These are phyloP conservation scores for Myriosclerotinia curreyana DNA, from an alignment of 2,329 filamentous ascomycete species.

Conservation along the genomic window DNA sequence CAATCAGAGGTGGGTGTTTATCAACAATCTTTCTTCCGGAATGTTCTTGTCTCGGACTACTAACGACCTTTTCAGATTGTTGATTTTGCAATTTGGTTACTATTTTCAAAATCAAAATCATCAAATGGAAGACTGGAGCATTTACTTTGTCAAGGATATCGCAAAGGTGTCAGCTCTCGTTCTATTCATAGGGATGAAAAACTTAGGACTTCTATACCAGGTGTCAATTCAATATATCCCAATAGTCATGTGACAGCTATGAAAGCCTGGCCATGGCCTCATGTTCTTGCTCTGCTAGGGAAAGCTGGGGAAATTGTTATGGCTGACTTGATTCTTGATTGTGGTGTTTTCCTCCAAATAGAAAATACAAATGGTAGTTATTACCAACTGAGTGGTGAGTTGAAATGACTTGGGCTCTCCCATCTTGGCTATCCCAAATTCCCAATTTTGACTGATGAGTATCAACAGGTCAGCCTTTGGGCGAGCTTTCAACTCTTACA, in stretches of 20 bases:
- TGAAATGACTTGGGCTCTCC: slow-evolving; percentile 3
- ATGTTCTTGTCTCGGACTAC: slow-evolving; percentile 20
- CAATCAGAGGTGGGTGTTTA: slow-evolving; percentile 59
- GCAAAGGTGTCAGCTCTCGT: slow-evolving; percentile 44
- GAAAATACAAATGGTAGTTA: slow-evolving; percentile 61
- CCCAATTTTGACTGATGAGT: slow-evolving; percentile 23
- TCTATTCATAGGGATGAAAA: slow-evolving; percentile 31
- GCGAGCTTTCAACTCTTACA: slow-evolving; percentile 33
- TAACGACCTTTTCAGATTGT: slow-evolving; percentile 54
- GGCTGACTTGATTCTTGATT: slow-evolving; percentile 72
- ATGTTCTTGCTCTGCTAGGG: slow-evolving; percentile 71
- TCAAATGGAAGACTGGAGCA: slow-evolving; percentile 60
- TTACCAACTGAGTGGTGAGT: slow-evolving; percentile 73
- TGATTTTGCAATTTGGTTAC: slow-evolving; percentile 71
- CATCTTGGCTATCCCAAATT: slow-evolving; percentile 3
- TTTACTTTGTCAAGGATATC: slow-evolving; percentile 80
- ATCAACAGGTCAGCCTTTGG: slow-evolving; percentile 33
- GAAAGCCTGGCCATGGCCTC: slow-evolving; percentile 70
- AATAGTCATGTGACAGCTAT: slow-evolving; percentile 70
- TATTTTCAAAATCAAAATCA: slow-evolving; percentile 61
- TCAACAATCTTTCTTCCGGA: slow-evolving; percentile 16
- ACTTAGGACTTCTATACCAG: slow-evolving; percentile 55
- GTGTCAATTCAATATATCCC: slow-evolving; percentile 59
- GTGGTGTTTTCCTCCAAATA: slow-evolving; percentile 69
- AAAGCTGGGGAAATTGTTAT: slow-evolving; percentile 73